A percentile compares a stretch with the other conserved stretches of the same genome.
phyloP scores from a whole-genome alignment of 495 filamentous ascomycete genomes.

The Platismatia glauca region DNA sequence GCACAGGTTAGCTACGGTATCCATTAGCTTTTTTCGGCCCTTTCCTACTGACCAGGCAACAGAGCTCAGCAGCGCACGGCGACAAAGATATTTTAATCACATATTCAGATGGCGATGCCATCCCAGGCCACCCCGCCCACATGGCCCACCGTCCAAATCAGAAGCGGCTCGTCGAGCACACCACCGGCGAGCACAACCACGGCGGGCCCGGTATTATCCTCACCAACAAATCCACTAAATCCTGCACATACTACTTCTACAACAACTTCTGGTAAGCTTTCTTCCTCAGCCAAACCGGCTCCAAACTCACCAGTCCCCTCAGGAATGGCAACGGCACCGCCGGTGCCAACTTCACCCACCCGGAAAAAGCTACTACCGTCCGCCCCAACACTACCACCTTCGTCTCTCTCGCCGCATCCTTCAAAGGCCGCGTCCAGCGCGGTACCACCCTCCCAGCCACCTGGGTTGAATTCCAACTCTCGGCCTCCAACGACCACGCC shows the following conservation, averaged over 20 bases:
- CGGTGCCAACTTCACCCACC: slow-evolving; percentile 38
- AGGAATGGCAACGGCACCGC: slow-evolving; percentile 37
- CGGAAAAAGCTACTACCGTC: slow-evolving; percentile 30
- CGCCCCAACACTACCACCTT: slow-evolving; percentile 24
- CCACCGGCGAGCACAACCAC: slow-evolving; percentile 4
- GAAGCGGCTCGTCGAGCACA: slow-evolving; percentile 5
- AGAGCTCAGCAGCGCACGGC: slow-evolving; percentile 29
- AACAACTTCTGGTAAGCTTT: slow-evolving; percentile 23
- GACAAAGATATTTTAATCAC: slow-evolving; percentile 33
- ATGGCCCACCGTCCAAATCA: slow-evolving; percentile 5
- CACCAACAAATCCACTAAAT: slow-evolving; percentile 27
- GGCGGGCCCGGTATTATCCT: slow-evolving; percentile 32
- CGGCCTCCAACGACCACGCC: slow-evolving; percentile 30
- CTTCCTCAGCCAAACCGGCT: not conserved
- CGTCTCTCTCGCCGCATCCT: slow-evolving; percentile 27
- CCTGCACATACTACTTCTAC: slow-evolving; percentile 33
- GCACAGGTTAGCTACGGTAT: not conserved
- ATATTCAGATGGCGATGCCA: slow-evolving; percentile 35
- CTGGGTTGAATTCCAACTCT: slow-evolving; percentile 38
- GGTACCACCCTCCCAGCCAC: slow-evolving; percentile 32
- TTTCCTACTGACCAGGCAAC: not conserved
- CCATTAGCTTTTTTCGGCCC: no score
- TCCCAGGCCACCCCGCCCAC: slow-evolving; percentile 18
- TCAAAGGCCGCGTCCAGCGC: slow-evolving; percentile 40
- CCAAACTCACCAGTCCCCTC: not conserved